A percentile compares a stretch with the other conserved stretches of the same genome.
Conservation (phyloP, 202 grass and related monocot genomes). For the Panicum hallii region DNA sequence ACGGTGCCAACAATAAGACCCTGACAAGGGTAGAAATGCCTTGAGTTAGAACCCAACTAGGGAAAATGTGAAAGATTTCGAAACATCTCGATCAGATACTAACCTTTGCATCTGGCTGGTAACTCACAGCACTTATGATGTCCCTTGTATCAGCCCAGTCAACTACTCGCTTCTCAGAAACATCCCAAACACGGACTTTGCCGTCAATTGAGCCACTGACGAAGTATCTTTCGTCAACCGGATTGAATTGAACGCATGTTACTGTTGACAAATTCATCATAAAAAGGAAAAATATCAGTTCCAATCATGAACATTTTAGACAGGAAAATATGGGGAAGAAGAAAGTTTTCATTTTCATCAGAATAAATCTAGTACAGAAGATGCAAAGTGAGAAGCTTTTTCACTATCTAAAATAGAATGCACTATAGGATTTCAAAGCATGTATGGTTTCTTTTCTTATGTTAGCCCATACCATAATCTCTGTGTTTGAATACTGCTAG, state of each 20-base stretch:
- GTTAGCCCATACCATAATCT: slow-evolving; percentile 66
- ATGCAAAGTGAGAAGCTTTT: neutral
- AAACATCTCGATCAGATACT: neutral
- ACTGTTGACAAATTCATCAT: slow-evolving; percentile 57
- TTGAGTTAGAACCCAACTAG: slow-evolving; percentile 11
- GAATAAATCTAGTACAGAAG: neutral
- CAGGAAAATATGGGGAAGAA: neutral
- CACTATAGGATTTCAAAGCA: neutral
- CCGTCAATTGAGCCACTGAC: slow-evolving; percentile 85
- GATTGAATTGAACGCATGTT: slow-evolving; percentile 78
- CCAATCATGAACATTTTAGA: neutral
- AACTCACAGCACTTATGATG: slow-evolving; percentile 71
- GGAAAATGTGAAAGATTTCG: neutral
- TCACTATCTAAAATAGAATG: neutral
- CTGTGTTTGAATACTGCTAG: slow-evolving; percentile 71
- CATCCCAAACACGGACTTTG: slow-evolving; percentile 79
- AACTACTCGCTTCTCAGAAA: slow-evolving; percentile 61
- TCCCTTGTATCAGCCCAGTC: slow-evolving; percentile 62
- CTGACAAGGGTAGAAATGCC: slow-evolving; percentile 42
- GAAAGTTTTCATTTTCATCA: neutral
- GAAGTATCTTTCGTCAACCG: slow-evolving; percentile 68
- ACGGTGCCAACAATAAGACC: slow-evolving; percentile 67
- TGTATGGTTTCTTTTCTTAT: neutral
- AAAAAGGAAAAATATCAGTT: slow-evolving; percentile 26
- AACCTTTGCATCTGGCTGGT: slow-evolving; percentile 78